Evolutionary conservation across 169 alveolate genomes (phyloP).

Genomic region (Haemoproteus tartakovskyi): DNA sequence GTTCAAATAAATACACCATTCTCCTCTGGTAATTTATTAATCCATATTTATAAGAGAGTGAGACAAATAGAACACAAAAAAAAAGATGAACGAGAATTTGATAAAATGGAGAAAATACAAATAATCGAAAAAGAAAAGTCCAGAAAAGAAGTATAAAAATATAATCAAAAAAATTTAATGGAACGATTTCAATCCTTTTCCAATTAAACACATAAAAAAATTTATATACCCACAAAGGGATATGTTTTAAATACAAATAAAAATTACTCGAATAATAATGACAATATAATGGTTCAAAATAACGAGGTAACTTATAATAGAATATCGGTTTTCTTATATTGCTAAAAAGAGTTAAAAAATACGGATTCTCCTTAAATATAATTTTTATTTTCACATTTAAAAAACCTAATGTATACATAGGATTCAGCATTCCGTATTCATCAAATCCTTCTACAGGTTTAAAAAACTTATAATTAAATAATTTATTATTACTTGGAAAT

Average conservation of each 20-base stretch:
- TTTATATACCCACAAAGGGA: constrained; percentile 55
- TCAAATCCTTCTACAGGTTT: constrained; percentile 76
- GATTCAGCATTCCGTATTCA: constrained; percentile 75
- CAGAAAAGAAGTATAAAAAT: constrained; percentile 28
- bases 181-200: constrained; percentile 13
- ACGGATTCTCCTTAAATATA: constrained; percentile 60
- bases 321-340: constrained; percentile 62
- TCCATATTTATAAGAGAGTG: constrained; percentile 54
- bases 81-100: constrained; percentile 29
- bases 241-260: constrained; percentile 9
- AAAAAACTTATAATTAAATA: constrained; percentile 70
- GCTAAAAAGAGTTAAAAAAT: constrained; percentile 64
- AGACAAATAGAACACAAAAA: constrained; percentile 46
- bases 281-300: constrained; percentile 73
- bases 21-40: background rate
- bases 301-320: constrained; percentile 69
- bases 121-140: constrained; percentile 35
- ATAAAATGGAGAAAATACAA: constrained; percentile 37
- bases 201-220: constrained; percentile 41
- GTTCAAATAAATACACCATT: constrained; percentile 15
- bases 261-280: constrained; percentile 51
- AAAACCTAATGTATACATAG: constrained; percentile 72
- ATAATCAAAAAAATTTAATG: constrained; percentile 33
- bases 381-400: constrained; percentile 67
- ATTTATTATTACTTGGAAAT: constrained; percentile 66